phyloP scores from a whole-genome alignment of 2,329 filamentous ascomycete genomes.

The Diaporthe helianthi region DNA sequence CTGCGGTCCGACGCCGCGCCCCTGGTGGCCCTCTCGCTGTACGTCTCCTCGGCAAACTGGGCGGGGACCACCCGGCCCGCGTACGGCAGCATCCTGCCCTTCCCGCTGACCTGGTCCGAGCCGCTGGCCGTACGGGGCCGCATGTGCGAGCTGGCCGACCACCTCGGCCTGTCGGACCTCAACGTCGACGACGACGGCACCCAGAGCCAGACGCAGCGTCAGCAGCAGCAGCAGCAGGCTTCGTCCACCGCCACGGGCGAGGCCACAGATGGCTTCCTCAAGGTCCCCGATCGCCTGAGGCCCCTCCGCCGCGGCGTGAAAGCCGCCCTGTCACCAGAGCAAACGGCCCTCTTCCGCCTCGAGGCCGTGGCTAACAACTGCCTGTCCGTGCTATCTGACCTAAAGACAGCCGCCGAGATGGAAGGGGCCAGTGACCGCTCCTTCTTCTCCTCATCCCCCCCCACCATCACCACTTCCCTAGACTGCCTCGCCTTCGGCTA shows the following conservation, averaged over 20 bases:
- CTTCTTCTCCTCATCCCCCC: conserved; percentile 1
- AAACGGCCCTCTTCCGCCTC: conserved; percentile 77
- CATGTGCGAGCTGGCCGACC: conserved; percentile 73
- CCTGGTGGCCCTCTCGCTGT: conserved; percentile 85
- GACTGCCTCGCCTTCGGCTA: conserved; percentile 87
- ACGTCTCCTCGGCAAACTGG: conserved; percentile 91
- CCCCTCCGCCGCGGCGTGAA: conserved; percentile 63
- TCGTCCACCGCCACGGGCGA: conserved; percentile 37
- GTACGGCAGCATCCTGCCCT: conserved; percentile 80
- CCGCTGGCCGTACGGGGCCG: conserved; percentile 75
- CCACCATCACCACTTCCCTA: conserved; percentile 59
- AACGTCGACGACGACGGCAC: conserved; percentile 57
- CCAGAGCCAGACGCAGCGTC: too few relatives aligned
- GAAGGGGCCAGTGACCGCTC: conserved; percentile 40
- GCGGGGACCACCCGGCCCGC: conserved; percentile 76
- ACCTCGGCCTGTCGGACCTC: conserved; percentile 72
- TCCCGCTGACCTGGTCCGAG: conserved; percentile 87
- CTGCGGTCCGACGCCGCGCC: conserved; percentile 76
- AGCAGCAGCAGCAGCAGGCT: conserved; percentile 37
- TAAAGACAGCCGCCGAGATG: conserved; percentile 59
- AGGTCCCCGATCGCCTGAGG: conserved; percentile 55
- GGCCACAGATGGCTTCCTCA: conserved; percentile 41
- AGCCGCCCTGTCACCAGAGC: conserved; percentile 71
- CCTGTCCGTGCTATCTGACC: conserved; percentile 72
- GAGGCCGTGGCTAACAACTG: conserved; percentile 75